phyloP scores from a whole-genome alignment of 169 alveolate genomes.

The Plasmodium coatneyi region DNA sequence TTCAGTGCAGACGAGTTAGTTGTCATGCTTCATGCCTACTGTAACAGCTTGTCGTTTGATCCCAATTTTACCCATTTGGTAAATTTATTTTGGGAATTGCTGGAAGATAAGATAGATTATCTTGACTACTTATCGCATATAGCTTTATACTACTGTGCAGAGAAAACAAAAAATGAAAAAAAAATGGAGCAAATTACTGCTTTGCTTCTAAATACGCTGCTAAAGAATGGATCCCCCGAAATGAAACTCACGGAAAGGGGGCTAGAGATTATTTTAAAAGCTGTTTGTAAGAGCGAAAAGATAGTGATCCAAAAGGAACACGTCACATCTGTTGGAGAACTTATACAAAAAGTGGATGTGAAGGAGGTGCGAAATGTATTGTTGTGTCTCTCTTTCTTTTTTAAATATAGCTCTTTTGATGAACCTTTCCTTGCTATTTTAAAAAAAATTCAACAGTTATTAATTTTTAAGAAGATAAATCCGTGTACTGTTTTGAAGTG shows the following conservation, averaged over 20 bases:
- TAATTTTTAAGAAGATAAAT: slow-evolving; percentile 55
- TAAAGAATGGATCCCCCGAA: neutral
- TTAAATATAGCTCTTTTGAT: slow-evolving; percentile 26
- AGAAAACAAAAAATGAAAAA: slow-evolving; percentile 38
- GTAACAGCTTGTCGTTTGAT: slow-evolving; percentile 61
- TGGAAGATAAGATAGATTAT: slow-evolving; percentile 21
- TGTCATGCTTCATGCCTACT: slow-evolving; percentile 62
- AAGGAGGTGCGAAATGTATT: slow-evolving; percentile 23
- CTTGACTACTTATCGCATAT: slow-evolving; percentile 25
- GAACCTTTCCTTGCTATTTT: slow-evolving; percentile 37
- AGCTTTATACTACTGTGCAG: slow-evolving; percentile 68
- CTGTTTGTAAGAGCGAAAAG: neutral
- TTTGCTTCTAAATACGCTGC: slow-evolving; percentile 2
- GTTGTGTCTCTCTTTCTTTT: slow-evolving; percentile 54
- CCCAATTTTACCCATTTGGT: neutral
- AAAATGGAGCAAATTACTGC: slow-evolving; percentile 18
- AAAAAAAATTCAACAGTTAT: slow-evolving; percentile 41
- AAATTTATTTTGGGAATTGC: slow-evolving; percentile 50
- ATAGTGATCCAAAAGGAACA: neutral
- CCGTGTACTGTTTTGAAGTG: slow-evolving; percentile 36
- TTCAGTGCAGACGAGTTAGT: slow-evolving; percentile 32
- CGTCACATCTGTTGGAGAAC: neutral
- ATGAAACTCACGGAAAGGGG: slow-evolving; percentile 49
- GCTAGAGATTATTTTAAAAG: slow-evolving; percentile 40
- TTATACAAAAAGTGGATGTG: slow-evolving; percentile 27